Evolutionary conservation across 2,329 filamentous ascomycete genomes (phyloP).

Genomic region (Zymoseptoria brevis): DNA sequence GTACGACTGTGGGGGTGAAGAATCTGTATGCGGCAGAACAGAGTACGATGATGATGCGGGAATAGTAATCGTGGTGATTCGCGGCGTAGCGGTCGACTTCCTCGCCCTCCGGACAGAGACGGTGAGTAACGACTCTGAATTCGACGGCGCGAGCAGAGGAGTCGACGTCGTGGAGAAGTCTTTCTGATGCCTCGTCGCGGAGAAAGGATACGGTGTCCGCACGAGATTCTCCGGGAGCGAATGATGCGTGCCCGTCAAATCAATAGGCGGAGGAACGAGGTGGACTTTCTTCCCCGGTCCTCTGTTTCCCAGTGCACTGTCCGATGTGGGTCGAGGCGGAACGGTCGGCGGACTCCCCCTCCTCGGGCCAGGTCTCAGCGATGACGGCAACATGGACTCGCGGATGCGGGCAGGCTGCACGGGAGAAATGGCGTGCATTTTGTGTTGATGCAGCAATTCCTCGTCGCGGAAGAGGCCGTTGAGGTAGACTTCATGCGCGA

Average conservation of each 20-base stretch:
- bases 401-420: conserved; percentile 11
- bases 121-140: conserved; percentile 25
- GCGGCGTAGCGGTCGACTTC: conserved; percentile 4
- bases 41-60: conserved; percentile 24
- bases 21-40: conserved; percentile 10
- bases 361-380: conserved; percentile 16
- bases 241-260: conserved; percentile 17
- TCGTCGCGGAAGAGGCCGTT: conserved; percentile 26
- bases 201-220: conserved; percentile 28
- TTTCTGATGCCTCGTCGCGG: conserved; percentile 9
- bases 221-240: conserved; percentile 24
- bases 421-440: not conserved
- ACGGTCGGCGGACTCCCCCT: conserved; percentile 5
- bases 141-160: not conserved
- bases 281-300: conserved; percentile 23
- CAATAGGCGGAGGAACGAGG: conserved; percentile 28
- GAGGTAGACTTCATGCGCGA: conserved; percentile 29
- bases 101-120: conserved; percentile 25
- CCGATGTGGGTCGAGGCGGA: not conserved
- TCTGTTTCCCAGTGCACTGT: conserved; percentile 6
- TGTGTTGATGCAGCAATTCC: conserved; percentile 14
- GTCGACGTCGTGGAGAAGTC: conserved; percentile 8
- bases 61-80: conserved; percentile 24
- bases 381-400: conserved; percentile 17
- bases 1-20: conserved; percentile 19